Conservation (phyloP, 2,329 filamentous ascomycete genomes). For the Phaeomoniella chlamydospora region DNA sequence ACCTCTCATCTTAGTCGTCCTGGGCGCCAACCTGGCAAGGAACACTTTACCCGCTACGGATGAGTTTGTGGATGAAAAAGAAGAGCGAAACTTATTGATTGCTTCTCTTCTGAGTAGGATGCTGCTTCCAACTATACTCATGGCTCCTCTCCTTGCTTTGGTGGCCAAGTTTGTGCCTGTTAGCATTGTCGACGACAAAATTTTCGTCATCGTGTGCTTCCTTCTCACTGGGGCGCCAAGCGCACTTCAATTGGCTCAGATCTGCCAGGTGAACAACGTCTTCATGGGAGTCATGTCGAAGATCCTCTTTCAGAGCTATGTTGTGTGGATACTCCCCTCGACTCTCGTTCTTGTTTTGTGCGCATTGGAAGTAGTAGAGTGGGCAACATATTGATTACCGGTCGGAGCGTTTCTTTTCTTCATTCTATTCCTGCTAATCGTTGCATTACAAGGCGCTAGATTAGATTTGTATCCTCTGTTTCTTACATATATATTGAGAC, state of each 20-base stretch:
- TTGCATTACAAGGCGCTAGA: no score
- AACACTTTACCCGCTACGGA: conserved; percentile 65
- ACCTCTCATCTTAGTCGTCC: conserved; percentile 83
- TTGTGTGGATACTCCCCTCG: conserved; percentile 91
- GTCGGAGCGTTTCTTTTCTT: no score
- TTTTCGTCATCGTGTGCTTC: conserved; percentile 97
- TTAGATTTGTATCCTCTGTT: no score
- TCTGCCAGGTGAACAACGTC: conserved; percentile 95
- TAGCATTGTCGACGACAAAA: conserved; percentile 91
- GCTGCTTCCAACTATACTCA: conserved; percentile 79
- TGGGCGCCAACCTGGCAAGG: conserved; percentile 85
- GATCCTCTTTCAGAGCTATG: conserved; percentile 89
- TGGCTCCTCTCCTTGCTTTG: conserved; percentile 78
- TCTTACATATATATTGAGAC: no score
- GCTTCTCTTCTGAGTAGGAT: conserved; percentile 81
- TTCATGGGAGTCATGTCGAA: conserved; percentile 91
- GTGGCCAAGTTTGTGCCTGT: conserved; percentile 82
- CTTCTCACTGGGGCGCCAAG: conserved; percentile 86
- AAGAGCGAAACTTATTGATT: conserved; percentile 64
- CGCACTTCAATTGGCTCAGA: conserved; percentile 88
- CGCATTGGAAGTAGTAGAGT: conserved; percentile 83
- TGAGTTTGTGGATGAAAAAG: conserved; percentile 54
- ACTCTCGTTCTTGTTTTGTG: conserved; percentile 82
- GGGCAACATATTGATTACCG: conserved; percentile 40
- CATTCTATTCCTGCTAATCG: no score